Base-by-base conservation (phyloP, 2,329 filamentous ascomycete species). In the Lachnellula cervina region DNA sequence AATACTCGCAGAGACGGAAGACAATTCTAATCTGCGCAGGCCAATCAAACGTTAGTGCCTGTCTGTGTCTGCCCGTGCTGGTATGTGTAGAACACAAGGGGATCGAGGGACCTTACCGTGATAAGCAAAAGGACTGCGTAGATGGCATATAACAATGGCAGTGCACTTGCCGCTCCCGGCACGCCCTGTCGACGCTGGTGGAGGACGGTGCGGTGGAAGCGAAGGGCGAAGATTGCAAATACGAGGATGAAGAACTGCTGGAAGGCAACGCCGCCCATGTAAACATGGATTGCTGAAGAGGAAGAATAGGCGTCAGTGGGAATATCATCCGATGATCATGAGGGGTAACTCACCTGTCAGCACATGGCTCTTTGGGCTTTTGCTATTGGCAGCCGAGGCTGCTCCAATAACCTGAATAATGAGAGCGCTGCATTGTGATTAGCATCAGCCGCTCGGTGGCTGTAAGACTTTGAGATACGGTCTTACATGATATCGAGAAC, bases 1-100 rank as follows among this genome's bases (percentile, higher is more conserved):
- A 74, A 61, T 78, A 83, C 59, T 84, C 79, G 17, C 73, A 63
- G 1, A 84, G 69, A 2, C 81, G 76, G 66, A 77, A 84, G 52
- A 81, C 71, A 57, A 83, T 83, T 14, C 80, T 77, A 16, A 73
- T 57, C 69, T 71, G 56, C 23, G 52, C 23, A 35, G 28, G 21
- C 21, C 21, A 23, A 23, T 32, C 34, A 19, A 35, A 28, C 28
- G 9, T 49, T 37, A 49, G 23, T 35, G 9, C 28, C 7, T 9
- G 28, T 28, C 7, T 8, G 6, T 8, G 28, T 9, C 28, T 9
- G 28, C 9, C 28, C 28, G 28, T 8, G 28, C 28, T 28, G 28
- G 28, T 28, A 9, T 23, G 21, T 23, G 21, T 3, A 28, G 1
- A 9, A 9, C 37, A 7, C 2, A 49, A 49, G 23, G 46, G 16